A percentile compares a stretch with the other conserved stretches of the same genome.
Conservation (phyloP, 768 basidiomycete species). For the Daedaleopsis nitida region DNA sequence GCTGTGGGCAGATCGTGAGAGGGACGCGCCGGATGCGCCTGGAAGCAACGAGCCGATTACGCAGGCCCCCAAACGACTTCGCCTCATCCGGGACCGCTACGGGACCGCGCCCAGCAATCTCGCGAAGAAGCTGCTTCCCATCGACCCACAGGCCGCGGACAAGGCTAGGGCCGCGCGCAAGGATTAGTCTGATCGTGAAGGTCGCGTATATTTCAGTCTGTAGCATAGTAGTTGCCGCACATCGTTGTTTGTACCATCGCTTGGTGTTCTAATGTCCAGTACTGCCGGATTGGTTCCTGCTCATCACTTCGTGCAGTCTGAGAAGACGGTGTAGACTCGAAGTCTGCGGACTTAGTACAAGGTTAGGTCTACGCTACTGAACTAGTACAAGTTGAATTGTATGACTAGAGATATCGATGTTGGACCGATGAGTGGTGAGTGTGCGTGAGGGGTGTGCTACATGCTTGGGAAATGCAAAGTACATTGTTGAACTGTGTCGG, state of each 20-base stretch:
- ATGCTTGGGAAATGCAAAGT: not conserved
- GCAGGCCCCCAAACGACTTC: constrained; percentile 60
- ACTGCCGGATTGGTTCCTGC: not conserved
- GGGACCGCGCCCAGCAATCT: constrained; percentile 27
- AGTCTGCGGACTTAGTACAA: not conserved
- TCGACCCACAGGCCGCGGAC: constrained; percentile 62
- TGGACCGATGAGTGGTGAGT: constrained; percentile 14
- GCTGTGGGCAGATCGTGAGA: constrained; percentile 59
- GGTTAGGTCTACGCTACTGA: constrained; percentile 6
- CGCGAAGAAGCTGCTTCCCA: constrained; percentile 61
- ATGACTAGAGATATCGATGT: constrained; percentile 11
- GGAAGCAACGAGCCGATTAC: constrained; percentile 39
- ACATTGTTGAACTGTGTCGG: constrained; percentile 30
- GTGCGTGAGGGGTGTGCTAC: not conserved
- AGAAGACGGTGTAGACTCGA: too few species aligned
- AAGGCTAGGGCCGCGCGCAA: constrained; percentile 56
- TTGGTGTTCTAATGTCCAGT: constrained; percentile 1
- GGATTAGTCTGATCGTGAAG: constrained; percentile 38
- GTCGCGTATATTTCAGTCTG: constrained; percentile 25
- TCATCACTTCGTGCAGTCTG: not conserved
- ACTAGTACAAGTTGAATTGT: constrained; percentile 28
- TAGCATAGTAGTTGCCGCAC: constrained; percentile 3
- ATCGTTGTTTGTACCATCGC: constrained; percentile 1
- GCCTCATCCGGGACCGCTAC: constrained; percentile 58
- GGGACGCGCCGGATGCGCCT: constrained; percentile 45